Conservation (phyloP, 257 asterid genomes). For the Misopates orontium region DNA sequence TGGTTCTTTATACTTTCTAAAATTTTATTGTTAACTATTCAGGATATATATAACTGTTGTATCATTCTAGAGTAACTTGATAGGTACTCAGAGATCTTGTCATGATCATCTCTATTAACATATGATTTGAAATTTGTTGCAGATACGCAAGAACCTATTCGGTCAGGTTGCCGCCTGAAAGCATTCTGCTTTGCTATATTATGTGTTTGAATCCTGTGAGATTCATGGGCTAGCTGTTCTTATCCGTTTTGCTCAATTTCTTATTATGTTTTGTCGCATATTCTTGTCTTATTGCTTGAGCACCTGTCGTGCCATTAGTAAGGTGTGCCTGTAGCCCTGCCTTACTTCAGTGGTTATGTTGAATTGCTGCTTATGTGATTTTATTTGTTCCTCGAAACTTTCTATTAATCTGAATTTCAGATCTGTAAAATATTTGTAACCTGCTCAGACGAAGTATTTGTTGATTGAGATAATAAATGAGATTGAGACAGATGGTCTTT, state of each 20-base stretch:
- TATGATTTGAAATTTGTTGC: conserved; percentile 33
- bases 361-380: conserved; percentile 4
- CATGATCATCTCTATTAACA: conserved; percentile 15
- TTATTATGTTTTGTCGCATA: conserved; percentile 20
- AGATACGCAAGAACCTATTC: conserved; percentile 84
- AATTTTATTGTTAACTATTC: neutral
- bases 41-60: neutral
- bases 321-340: conserved; percentile 23
- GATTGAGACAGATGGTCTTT: conserved; percentile 16
- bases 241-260: conserved; percentile 25
- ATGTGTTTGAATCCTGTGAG: conserved; percentile 9
- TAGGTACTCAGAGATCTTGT: neutral
- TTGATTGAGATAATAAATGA: conserved; percentile 36
- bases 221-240: conserved; percentile 22
- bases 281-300: conserved; percentile 21
- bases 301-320: conserved; percentile 12
- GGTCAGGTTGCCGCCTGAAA: conserved; percentile 55
- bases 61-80: neutral
- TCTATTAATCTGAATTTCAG: conserved; percentile 10
- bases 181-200: conserved; percentile 15
- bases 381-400: conserved; percentile 22
- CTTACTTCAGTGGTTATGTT: conserved; percentile 22
- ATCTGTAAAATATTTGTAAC: conserved; percentile 30
- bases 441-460: conserved; percentile 30
- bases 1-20: neutral